Evolutionary conservation across 2,329 filamentous ascomycete genomes (phyloP), one percentile per base, ranked within the genome.

Genomic region (Paraphoma chrysanthemicola): DNA sequence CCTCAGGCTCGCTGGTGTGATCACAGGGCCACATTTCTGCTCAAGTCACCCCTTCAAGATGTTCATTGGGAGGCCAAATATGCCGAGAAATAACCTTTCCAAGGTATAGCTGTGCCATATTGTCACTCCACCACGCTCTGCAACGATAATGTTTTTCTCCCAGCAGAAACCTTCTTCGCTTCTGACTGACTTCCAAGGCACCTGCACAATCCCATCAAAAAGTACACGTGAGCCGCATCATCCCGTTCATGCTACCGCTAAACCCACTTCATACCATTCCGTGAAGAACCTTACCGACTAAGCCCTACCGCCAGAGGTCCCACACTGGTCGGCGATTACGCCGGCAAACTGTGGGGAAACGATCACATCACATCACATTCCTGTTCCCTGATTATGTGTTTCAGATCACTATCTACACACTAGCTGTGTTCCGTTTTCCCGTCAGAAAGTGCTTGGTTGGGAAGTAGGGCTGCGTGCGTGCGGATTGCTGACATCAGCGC

Each of bases 301-400:
- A 36, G 33, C 33, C 33, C 33, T 36, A 36, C 14, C 45, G 38
- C 45, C 17, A 12, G 12, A 33, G 12, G 28, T 17, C 17, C 45
- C 45, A 46, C 39, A 44, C 28, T 38, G 31, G 23, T 54, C 51
- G 51, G 51, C 45, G 51, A 54, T 54, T 54, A 54, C 45, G 36
- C 9, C 33, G 33, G 33, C 33, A 36, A 36, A 36, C 14, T 36
- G 33, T 36, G 33, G 33, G 14, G 33, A 23, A 23, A 23, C 2
- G 5, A 23, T 23, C 23, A 23, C 23, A 23, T 23, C 23, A 23
- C 23, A 23, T 23, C 23, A 23, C 23, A 23, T 23, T 23, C 23
- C 5, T 3, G 2, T 23, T 23, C 23, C 23, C 23, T 23, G 23
- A 23, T 23, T 14, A 36, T 36, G 33, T 36, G 33, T 36, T 36